Evolutionary conservation across 139 green algal species (phyloP).

Genomic region (Klebsormidium nitens): DNA sequence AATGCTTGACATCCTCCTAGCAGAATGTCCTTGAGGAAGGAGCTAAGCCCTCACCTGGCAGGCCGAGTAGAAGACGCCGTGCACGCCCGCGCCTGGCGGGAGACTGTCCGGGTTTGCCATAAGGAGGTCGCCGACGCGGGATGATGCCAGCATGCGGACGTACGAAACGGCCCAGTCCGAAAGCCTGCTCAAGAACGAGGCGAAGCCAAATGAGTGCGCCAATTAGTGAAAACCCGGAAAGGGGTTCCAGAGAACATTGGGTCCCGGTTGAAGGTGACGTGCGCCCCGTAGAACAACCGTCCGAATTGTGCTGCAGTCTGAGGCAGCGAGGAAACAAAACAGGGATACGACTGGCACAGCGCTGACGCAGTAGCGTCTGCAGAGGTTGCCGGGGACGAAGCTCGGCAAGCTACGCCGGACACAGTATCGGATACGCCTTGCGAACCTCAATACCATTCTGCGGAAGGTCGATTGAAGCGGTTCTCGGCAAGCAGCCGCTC

Average conservation of each 20-base stretch:
- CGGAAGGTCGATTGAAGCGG: neutral
- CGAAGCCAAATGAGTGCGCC: conserved; percentile 22
- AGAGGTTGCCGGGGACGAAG: neutral
- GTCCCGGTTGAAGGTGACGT: too few species aligned
- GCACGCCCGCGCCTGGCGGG: neutral
- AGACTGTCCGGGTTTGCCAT: neutral
- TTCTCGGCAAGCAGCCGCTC: neutral
- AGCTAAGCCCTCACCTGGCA: conserved; percentile 37
- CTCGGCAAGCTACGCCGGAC: neutral
- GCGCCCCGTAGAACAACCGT: too few species aligned
- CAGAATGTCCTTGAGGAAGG: too few species aligned
- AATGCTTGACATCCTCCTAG: too few species aligned
- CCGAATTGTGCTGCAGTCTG: too few species aligned
- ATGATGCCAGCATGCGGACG: conserved; percentile 4
- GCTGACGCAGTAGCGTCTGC: neutral
- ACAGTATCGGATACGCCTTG: too few species aligned
- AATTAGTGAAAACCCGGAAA: neutral
- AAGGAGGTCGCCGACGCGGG: neutral
- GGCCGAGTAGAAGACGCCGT: conserved; percentile 62
- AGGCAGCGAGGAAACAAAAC: too few species aligned
- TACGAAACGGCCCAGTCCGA: conserved; percentile 11
- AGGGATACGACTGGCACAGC: neutral
- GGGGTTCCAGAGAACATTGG: too few species aligned
- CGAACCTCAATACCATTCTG: conserved; percentile 3
- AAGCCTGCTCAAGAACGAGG: conserved; percentile 42